Percentiles rank a stretch among this genome's conserved stretches.
Conservation (phyloP, 805 yeast genomes). For the Monosporozyma solicola region DNA sequence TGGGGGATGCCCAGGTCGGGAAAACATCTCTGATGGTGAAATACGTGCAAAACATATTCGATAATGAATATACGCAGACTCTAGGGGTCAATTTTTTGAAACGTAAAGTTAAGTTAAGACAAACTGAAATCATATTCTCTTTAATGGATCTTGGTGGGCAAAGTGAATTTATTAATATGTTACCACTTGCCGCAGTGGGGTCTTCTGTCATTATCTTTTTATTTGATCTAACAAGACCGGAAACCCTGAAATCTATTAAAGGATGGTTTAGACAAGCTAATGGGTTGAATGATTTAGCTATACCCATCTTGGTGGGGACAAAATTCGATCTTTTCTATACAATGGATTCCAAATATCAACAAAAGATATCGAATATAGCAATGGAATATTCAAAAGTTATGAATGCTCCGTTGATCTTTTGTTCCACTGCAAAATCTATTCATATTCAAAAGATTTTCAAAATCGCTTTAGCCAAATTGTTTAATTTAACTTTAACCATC, state of each 20-base stretch:
- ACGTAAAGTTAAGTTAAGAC: constrained; percentile 68
- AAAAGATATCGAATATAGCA: constrained; percentile 72
- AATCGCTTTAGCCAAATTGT: constrained; percentile 79
- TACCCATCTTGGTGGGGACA: constrained; percentile 86
- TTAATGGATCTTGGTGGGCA: constrained; percentile 96
- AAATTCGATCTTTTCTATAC: constrained; percentile 81
- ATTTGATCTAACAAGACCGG: constrained; percentile 79
- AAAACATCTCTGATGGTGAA: constrained; percentile 93
- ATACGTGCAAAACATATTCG: constrained; percentile 88
- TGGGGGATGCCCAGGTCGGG: constrained; percentile 94
- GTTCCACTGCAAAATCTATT: constrained; percentile 85
- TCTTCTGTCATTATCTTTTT: constrained; percentile 83
- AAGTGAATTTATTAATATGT: constrained; percentile 86
- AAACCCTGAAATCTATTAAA: constrained; percentile 72
- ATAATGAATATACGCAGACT: constrained; percentile 86
- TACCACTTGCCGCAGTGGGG: constrained; percentile 83
- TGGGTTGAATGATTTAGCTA: constrained; percentile 81
- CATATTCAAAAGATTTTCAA: constrained; percentile 91
- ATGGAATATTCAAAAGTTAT: constrained; percentile 77
- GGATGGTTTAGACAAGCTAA: constrained; percentile 92
- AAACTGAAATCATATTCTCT: constrained; percentile 80
- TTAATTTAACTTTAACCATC: constrained; percentile 69
- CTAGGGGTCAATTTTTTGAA: constrained; percentile 93
- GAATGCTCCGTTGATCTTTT: constrained; percentile 75
- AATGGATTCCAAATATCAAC: constrained; percentile 66